phyloP scores from a whole-genome alignment of 2,329 filamentous ascomycete species.

The Pestalotiopsis sp. region DNA sequence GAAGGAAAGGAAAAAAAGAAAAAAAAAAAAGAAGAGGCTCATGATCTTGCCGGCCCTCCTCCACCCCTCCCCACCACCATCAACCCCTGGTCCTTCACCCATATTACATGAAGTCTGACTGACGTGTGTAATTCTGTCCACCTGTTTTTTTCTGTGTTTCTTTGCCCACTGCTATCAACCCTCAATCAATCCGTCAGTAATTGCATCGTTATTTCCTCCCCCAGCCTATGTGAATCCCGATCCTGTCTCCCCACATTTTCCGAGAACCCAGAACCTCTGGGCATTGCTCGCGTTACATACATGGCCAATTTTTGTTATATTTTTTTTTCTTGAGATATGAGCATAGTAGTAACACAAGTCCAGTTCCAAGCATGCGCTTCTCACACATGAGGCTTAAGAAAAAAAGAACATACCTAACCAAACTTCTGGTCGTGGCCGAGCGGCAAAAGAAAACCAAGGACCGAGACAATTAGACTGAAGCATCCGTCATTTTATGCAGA shows the following conservation, averaged over 20 bases:
- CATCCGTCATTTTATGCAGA: neutral
- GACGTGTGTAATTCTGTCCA: neutral
- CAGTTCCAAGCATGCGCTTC: neutral
- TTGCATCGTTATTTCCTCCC: neutral
- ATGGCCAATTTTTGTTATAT: neutral
- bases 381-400: neutral
- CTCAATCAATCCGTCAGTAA: neutral
- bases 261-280: neutral
- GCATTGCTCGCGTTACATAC: neutral
- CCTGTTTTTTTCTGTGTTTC: neutral
- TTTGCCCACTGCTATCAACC: neutral
- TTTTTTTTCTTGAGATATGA: neutral
- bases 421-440: neutral
- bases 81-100: neutral
- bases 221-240: neutral
- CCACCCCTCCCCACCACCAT: neutral
- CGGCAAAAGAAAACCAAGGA: neutral
- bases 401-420: neutral
- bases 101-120: neutral
- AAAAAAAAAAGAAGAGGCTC: constrained; percentile 3
- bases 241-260: neutral
- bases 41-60: constrained; percentile 6
- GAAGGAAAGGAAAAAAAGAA: neutral
- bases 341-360: neutral
- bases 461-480: neutral